Conservation (phyloP, 257 asterid genomes). For the Handroanthus guayacan region DNA sequence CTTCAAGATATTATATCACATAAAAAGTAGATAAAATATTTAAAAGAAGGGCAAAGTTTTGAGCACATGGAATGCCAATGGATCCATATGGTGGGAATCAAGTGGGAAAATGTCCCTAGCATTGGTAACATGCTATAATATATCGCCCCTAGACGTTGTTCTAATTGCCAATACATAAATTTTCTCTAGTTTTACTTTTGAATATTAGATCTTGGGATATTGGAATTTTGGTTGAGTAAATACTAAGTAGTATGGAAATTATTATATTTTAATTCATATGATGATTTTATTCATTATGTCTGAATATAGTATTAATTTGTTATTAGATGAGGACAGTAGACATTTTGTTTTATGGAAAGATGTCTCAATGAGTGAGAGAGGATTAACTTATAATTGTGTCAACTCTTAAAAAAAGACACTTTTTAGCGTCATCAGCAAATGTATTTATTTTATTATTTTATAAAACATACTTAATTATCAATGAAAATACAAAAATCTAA, state of each 20-base stretch:
- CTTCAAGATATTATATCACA: not conserved
- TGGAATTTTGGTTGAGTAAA: not conserved
- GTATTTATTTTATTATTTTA: not conserved
- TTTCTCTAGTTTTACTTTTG: not conserved
- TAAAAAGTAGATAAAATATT: not conserved
- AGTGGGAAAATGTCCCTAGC: slow-evolving; percentile 27
- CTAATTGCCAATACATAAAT: not conserved
- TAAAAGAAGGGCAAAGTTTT: not conserved
- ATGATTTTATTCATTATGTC: not conserved
- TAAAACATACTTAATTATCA: not conserved
- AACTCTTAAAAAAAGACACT: too few species aligned
- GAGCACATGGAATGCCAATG: slow-evolving; percentile 39
- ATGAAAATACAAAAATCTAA: not conserved
- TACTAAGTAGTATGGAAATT: not conserved
- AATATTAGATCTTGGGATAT: not conserved
- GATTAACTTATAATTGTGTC: too few species aligned
- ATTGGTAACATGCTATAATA: slow-evolving; percentile 41
- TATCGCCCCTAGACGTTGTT: slow-evolving; percentile 32
- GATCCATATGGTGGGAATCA: slow-evolving; percentile 42
- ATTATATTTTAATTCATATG: not conserved
- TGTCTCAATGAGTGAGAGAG: too few species aligned
- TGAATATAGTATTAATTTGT: not conserved
- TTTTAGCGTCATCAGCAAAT: too few species aligned
- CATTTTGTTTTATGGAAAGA: too few species aligned
- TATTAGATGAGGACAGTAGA: not conserved